Base-by-base conservation (phyloP, 257 asterid genomes). In the Fraxinus pennsylvanica region DNA sequence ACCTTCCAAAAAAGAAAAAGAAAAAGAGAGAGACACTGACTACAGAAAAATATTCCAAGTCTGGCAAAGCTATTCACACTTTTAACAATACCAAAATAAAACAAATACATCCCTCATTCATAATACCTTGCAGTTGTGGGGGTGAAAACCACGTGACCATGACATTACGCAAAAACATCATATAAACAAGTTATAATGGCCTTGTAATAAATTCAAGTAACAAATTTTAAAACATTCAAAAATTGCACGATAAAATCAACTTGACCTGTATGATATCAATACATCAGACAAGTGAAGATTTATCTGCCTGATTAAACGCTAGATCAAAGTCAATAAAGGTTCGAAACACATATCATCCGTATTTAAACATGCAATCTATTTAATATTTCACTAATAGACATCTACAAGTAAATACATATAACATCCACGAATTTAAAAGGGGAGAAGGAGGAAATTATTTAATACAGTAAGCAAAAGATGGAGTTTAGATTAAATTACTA, bases 141-240 rank as follows among this genome's bases (percentile, higher is more conserved):
- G 41, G 74, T 39, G 22, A 68, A 63, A 69, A 36, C 43, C 30
- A 32, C 21, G 9, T 5, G 61, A 22, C 47, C 43, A 15, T 39
- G 45, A 41, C 65, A 66, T 66, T 29, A 66, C 6, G 19, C n/a
- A 78, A 14, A 63, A 67, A 38, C 10, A 6, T 59, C 2, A 25
- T 17, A 13, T 13, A 32, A 2, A 25, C 30, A 57, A 67, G 10
- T 63, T 9, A 10, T 25, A n/a, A 25, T 17, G 19, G 27, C 54
- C 41, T 32, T 0, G 36, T 14, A 22, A 32, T 73, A 43, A 43
- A 21, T 57, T 33, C 33, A 47, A 29, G 66, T 14, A 67, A 68
- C 17, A 63, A 77, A 13, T 59, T 57, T 72, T 21, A 25, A 30
- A 36, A 52, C 22, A 73, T 73, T 63, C 61, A 73, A 66, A 63